These are phyloP conservation scores for Penicillium sp. DNA, from an alignment of 2,329 filamentous ascomycete genomes.

Conservation along the genomic window DNA sequence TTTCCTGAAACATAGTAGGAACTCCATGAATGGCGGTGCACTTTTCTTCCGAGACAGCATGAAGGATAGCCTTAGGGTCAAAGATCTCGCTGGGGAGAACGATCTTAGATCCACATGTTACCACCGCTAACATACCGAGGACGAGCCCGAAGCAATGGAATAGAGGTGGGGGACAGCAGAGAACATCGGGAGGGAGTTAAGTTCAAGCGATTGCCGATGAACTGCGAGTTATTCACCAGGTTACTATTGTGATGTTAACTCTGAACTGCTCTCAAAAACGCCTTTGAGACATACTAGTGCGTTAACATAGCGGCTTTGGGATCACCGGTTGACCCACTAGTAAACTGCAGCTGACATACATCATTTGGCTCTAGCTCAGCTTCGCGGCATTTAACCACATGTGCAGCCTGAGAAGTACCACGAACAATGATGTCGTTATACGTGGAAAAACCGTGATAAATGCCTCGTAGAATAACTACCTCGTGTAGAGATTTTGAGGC, in stretches of 20 bases:
- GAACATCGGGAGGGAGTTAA: slow-evolving; percentile 65
- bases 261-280: background rate
- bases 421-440: slow-evolving; percentile 61
- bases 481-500: slow-evolving; percentile 45
- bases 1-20: slow-evolving; percentile 79
- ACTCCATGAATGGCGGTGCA: slow-evolving; percentile 80
- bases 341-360: slow-evolving; percentile 74
- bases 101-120: slow-evolving; percentile 75
- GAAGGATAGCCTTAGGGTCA: slow-evolving; percentile 65
- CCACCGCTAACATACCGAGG: slow-evolving; percentile 68
- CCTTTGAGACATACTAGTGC: slow-evolving; percentile 55
- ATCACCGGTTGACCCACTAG: slow-evolving; percentile 69
- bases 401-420: slow-evolving; percentile 52
- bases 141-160: slow-evolving; percentile 88
- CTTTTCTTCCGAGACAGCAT: slow-evolving; percentile 65
- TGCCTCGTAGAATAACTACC: slow-evolving; percentile 62
- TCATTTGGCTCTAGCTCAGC: slow-evolving; percentile 62
- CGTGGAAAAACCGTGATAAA: slow-evolving; percentile 56
- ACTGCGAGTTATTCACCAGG: slow-evolving; percentile 64
- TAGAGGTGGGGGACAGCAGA: slow-evolving; percentile 80
- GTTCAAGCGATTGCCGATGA: slow-evolving; percentile 73
- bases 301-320: slow-evolving; percentile 76
- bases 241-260: slow-evolving; percentile 31
- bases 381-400: slow-evolving; percentile 56
- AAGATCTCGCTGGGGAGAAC: slow-evolving; percentile 77